Conservation (phyloP, 2,329 filamentous ascomycete species). For the Cladosporium oxysporum region DNA sequence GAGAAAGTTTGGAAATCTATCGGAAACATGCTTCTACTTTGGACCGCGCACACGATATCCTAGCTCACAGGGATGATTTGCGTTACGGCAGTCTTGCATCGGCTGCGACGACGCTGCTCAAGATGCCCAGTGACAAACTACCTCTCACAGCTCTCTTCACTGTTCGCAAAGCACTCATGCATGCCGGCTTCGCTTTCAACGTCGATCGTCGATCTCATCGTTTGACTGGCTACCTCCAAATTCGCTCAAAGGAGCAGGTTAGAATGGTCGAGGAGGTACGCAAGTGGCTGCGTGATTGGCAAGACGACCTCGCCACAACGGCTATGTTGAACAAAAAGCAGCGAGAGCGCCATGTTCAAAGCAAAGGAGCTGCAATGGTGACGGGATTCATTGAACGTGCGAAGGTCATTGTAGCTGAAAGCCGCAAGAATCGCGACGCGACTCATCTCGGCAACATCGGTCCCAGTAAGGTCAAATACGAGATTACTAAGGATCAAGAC, state of each 20-base stretch:
- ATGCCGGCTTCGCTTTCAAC: conserved; percentile 63
- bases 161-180: conserved; percentile 65
- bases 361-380: conserved; percentile 33
- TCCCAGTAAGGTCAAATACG: conserved; percentile 38
- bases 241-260: conserved; percentile 60
- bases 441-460: conserved; percentile 39
- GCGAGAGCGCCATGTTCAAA: conserved; percentile 21
- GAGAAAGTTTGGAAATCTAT: conserved; percentile 50
- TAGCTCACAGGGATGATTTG: conserved; percentile 48
- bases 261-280: conserved; percentile 54
- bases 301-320: conserved; percentile 46
- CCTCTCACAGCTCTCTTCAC: conserved; percentile 60
- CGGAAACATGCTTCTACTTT: conserved; percentile 48
- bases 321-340: conserved; percentile 12
- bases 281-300: conserved; percentile 56
- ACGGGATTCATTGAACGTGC: conserved; percentile 46
- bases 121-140: conserved; percentile 31
- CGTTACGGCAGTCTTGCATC: conserved; percentile 51
- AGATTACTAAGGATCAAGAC: conserved; percentile 28
- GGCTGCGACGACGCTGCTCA: conserved; percentile 48
- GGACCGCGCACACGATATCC: conserved; percentile 51
- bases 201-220: conserved; percentile 53
- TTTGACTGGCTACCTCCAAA: conserved; percentile 61
- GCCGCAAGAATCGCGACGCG: conserved; percentile 42
- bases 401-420: conserved; percentile 41